phyloP scores from a whole-genome alignment of 805 yeast species.

The Ogataea philodendri region DNA sequence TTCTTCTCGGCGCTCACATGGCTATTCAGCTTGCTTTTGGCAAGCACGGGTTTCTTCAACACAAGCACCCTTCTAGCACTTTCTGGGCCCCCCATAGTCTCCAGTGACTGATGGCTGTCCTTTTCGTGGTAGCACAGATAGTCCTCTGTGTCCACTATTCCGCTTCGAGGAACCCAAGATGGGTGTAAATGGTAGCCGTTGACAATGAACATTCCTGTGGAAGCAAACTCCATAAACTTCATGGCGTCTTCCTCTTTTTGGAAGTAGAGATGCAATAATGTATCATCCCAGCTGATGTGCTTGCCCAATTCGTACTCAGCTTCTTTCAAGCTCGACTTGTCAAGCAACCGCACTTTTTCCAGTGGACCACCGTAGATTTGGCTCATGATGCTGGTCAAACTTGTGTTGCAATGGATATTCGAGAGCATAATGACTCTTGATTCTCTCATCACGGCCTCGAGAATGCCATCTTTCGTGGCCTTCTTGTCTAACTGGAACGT shows the following conservation, averaged over 20 bases:
- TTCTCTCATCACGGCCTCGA: slow-evolving; percentile 11
- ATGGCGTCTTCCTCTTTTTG: slow-evolving; percentile 51
- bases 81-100: slow-evolving; percentile 38
- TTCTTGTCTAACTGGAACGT: slow-evolving; percentile 5
- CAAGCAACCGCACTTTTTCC: slow-evolving; percentile 43
- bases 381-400: slow-evolving; percentile 48
- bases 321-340: slow-evolving; percentile 19
- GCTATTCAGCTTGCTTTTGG: slow-evolving; percentile 23
- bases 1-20: slow-evolving; percentile 18
- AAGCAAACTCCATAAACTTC: slow-evolving; percentile 49
- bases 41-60: slow-evolving; percentile 38
- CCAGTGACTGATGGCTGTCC: slow-evolving; percentile 18
- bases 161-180: slow-evolving; percentile 40
- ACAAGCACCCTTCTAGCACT: slow-evolving; percentile 56
- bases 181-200: slow-evolving; percentile 54
- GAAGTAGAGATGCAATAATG: slow-evolving; percentile 48
- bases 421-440: slow-evolving; percentile 25
- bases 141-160: slow-evolving; percentile 8
- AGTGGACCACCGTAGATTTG: slow-evolving; percentile 71
- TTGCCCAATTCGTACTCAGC: slow-evolving; percentile 13
- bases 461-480: slow-evolving; percentile 9
- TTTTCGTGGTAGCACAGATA: slow-evolving; percentile 13
- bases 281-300: slow-evolving; percentile 27
- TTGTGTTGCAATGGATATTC: slow-evolving; percentile 35
- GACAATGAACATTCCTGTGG: slow-evolving; percentile 52